A percentile compares a stretch with the other conserved stretches of the same genome.
Conservation (phyloP, 805 yeast genomes). For the Komagataella mondaviorum region DNA sequence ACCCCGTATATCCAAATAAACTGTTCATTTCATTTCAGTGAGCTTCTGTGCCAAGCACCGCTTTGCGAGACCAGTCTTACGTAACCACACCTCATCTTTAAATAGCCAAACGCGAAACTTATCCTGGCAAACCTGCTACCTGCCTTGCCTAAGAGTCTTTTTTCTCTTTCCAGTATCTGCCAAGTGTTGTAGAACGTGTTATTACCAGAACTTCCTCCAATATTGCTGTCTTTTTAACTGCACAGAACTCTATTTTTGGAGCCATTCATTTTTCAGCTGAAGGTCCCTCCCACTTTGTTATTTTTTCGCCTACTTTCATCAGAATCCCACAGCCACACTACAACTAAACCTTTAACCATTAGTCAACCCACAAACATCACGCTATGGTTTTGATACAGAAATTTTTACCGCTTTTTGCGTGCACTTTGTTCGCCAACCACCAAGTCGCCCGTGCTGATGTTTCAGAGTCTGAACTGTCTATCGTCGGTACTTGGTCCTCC, state of each 20-base stretch:
- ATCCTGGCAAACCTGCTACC: neutral
- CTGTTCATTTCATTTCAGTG: neutral
- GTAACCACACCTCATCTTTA: neutral
- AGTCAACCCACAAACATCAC: neutral
- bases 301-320: neutral
- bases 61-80: neutral
- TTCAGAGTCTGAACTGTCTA: slow-evolving; percentile 4
- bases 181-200: neutral
- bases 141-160: neutral
- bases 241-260: neutral
- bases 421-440: neutral
- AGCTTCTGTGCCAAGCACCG: neutral
- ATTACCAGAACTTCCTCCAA: neutral
- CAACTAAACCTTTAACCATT: neutral
- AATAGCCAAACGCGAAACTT: neutral
- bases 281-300: neutral
- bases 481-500: slow-evolving; percentile 91
- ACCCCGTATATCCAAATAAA: neutral
- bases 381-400: neutral
- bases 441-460: neutral
- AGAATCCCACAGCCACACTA: neutral
- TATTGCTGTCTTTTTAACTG: neutral
- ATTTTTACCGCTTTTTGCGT: neutral
- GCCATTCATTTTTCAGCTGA: neutral
- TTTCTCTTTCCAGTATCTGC: neutral